Evolutionary conservation across 176 grass and related monocot genomes (phyloP), one percentile per base, ranked within the genome.

Genomic region (Lolium multiflorum): DNA sequence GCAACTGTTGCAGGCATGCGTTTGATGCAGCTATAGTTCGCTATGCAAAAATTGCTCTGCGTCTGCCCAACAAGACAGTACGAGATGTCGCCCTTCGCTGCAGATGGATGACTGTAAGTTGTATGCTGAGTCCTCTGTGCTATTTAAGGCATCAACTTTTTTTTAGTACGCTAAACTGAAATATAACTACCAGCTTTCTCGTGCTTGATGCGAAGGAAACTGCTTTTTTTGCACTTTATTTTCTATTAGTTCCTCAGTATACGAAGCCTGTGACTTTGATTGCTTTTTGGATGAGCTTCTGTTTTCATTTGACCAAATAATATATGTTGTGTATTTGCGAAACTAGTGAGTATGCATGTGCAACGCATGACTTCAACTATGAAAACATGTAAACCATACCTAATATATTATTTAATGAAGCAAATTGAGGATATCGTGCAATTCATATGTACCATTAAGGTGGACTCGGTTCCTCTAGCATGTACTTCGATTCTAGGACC

Each of bases 71-170:
- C 51, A 93, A 93, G 74, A 93, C 92, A 22, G 89, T 93, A 10
- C 86, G 92, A 47, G 92, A 93, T 81, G 92, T 91, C 11, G 89
- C 89, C 44, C 51, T 93, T 37, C 86, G 92, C 20, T 91, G 86
- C 60, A 86, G 89, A 86, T 93, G 86, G 88, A 86, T 91, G 82
- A 66, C 67, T 80, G 92, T 93, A 89, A 91, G 88, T 93, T 80
- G 82, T 24, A 89, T 54, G 35, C 57, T 65, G 39, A n/a, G 52
- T 17, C 11, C 26, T 22, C 3, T 74, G 11, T 59, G 28, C 16
- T 79, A 3, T 3, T 83, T 83, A 70, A 70, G 0, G 6, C 24
- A 71, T 52, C 68, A 78, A 41, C 39, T 20, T 75, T 56, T 57
- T 56, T 46, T 51, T 46, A 46, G 9, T 46, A 46, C 7, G 7